Conservation (phyloP, 176 grass and related monocot genomes). For the Secale cereale region DNA sequence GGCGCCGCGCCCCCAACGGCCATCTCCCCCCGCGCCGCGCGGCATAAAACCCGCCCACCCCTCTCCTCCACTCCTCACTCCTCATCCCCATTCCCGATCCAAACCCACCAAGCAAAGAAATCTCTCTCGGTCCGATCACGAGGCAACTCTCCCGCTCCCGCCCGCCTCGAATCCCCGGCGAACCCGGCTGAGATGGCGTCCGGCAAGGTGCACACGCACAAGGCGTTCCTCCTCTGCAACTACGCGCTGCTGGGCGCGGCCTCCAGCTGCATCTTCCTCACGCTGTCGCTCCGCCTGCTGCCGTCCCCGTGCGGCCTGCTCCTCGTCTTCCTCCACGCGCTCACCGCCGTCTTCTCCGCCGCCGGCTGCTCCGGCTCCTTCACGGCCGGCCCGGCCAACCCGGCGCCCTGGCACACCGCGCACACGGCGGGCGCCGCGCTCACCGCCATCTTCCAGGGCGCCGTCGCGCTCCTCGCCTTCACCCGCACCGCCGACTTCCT, state of each 20-base stretch:
- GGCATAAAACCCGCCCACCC: background rate
- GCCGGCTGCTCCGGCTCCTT: conserved; percentile 57
- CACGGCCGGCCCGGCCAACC: conserved; percentile 36
- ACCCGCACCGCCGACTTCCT: conserved; percentile 81
- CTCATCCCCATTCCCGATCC: background rate
- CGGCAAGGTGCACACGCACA: conserved; percentile 46
- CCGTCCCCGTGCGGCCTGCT: conserved; percentile 71
- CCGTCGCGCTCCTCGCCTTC: conserved; percentile 65
- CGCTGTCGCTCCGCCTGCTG: conserved; percentile 63
- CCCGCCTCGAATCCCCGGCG: too few relatives aligned
- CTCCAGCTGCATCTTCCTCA: conserved; percentile 84
- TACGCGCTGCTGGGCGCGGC: conserved; percentile 63
- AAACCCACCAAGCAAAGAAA: background rate
- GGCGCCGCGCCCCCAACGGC: background rate
- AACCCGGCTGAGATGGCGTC: conserved; percentile 14
- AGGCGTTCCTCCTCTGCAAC: conserved; percentile 75
- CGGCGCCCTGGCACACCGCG: conserved; percentile 51
- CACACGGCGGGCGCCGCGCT: conserved; percentile 71
- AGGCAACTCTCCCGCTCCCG: too few relatives aligned
- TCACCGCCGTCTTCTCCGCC: conserved; percentile 70
- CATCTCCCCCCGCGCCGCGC: background rate
- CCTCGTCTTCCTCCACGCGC: conserved; percentile 62
- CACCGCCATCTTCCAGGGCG: conserved; percentile 95
- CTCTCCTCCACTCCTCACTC: background rate
- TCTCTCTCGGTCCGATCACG: background rate